Base-by-base conservation (phyloP, 2,329 filamentous ascomycete genomes). In the Fonsecaea monophora region DNA sequence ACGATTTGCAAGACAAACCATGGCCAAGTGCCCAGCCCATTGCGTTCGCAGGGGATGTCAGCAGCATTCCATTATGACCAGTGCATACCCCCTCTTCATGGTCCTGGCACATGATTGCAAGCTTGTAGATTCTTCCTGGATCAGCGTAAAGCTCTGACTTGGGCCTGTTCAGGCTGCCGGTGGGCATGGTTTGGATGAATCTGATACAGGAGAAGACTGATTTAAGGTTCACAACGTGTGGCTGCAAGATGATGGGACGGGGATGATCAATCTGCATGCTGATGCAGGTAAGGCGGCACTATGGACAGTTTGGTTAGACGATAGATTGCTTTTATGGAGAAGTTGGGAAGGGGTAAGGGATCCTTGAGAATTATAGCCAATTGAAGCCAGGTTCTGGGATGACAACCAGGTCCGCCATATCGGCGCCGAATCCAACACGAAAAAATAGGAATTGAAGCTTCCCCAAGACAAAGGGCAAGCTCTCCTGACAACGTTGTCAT, bases 201-300 rank as follows among this genome's bases (percentile, higher is more conserved):
- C 60, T 62, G 60, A 65, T 53, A 57, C 63, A 60, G 63, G 63
- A 60, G 63, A 55, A 45, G 13, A 32, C 48, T 32, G 61, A 53
- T 60, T 38, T 32, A 37, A 60, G 63, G 35, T 56, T 61, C 32
- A 15, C 59, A 61, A 30, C 45, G 45, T 61, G 48, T 61, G 59
- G 59, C 59, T 61, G 59, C 59, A 53, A 60, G 45, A 54, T 54
- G 50, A 54, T 60, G 42, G 40, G 42, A 60, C 35, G 45, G 42
- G 63, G 63, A 50, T 50, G 63, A 57, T 65, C 64, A 62, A 66
- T 62, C 56, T 66, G 64, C 64, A 59, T 18, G 42, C 55, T 37
- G 56, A 62, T 54, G 42, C 53, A 42, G 55, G 62, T 35, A 40
- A 40, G 45, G 42, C 45, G 18, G 45, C 61, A 40, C 61, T 64